Base-by-base conservation (phyloP, 1,284 basidiomycete species). In the Tremellales sp. region DNA sequence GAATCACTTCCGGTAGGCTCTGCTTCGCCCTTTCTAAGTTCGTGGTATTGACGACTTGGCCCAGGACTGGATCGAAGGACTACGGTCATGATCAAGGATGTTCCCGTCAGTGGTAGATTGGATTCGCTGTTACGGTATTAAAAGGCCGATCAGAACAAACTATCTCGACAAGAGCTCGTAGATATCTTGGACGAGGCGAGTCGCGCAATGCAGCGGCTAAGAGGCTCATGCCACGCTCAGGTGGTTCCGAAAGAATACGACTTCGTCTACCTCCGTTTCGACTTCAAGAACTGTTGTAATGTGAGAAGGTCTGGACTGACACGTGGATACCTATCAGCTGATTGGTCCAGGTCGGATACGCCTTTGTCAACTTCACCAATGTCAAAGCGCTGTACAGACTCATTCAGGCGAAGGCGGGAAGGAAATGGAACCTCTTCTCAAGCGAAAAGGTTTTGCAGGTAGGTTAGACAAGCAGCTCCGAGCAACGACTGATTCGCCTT, bases 371-470 rank as follows among this genome's bases (percentile, higher is more conserved):
- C 54, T 72, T 72, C 48, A 62, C 59, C 16, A 60, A 57, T 22
- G 57, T 61, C 28, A 40, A 53, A 7, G 61, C 64, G 1, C 51
- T 73, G 24, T 64, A 64, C 34, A 31, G 48, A 3, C 72, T 73
- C 50, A 60, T 67, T 25, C 44, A 60, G 21, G 61, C 60, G 5
- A 56, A 55, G 43, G 65, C 69, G 1, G 70, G 72, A 2, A 65
- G 58, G 40, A 70, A 63, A 50, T 73, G 72, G 72, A 66, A 68
- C 48, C 28, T 72, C 44, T 73, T 72, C 51, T 66, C 65, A 3
- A 70, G 68, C 50, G 70, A 72, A 48, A 73, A 73, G 50, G 67
- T 72, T 12, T 45, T 73, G 14, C 71, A 73, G 54, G 69, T 71
- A 35, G 36, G 62, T 44, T 14, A 16, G 12, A 9, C 5, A 19